These are phyloP conservation scores for Nakazawaea populi DNA, from an alignment of 805 yeast species.

Conservation along the genomic window DNA sequence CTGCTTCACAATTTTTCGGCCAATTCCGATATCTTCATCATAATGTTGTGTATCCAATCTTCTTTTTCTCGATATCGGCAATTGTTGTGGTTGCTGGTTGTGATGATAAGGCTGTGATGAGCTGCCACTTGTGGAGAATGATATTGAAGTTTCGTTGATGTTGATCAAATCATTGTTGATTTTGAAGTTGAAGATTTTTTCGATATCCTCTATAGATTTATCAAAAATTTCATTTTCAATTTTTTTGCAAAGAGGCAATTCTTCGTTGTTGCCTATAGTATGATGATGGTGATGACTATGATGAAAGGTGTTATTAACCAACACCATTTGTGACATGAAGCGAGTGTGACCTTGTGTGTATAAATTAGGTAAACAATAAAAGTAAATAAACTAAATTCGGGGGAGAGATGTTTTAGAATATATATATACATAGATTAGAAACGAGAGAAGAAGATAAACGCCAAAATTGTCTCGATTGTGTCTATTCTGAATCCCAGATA, in stretches of 20 bases:
- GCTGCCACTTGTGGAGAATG: background rate
- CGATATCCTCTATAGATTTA: conserved; percentile 11
- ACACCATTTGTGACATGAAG: background rate
- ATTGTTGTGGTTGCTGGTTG: background rate
- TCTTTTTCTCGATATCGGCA: background rate
- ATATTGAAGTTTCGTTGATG: background rate
- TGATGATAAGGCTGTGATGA: background rate
- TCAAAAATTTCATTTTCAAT: conserved; percentile 10
- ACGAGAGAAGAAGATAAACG: background rate
- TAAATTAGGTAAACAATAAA: too few relatives aligned
- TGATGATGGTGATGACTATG: background rate
- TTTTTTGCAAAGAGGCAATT: background rate
- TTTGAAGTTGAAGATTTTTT: conserved; percentile 10
- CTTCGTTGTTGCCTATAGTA: background rate
- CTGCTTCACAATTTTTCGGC: background rate
- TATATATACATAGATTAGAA: background rate
- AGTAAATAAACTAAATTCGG: background rate
- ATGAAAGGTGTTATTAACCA: background rate
- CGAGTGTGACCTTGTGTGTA: too few relatives aligned
- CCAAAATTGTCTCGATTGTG: background rate
- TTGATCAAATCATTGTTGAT: background rate
- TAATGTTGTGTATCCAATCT: background rate
- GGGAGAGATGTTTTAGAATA: background rate
- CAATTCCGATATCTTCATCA: background rate
- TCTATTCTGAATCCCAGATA: background rate